phyloP scores from a whole-genome alignment of 495 filamentous ascomycete genomes.

The Halenospora varia region DNA sequence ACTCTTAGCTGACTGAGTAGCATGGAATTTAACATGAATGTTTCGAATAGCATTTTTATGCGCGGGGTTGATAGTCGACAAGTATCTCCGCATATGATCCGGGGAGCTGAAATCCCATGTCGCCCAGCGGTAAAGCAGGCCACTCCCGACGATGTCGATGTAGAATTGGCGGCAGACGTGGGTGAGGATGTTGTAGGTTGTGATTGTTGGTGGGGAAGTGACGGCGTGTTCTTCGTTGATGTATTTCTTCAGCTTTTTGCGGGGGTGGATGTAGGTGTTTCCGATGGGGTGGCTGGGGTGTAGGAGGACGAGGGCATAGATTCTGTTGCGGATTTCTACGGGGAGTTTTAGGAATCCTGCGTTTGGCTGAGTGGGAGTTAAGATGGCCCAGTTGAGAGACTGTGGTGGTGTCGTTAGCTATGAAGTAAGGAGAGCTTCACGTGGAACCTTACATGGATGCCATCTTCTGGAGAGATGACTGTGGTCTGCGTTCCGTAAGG shows the following conservation, averaged over 20 bases:
- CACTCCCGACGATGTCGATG: slow-evolving; percentile 13
- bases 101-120: slow-evolving; percentile 7
- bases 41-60: background rate
- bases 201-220: background rate
- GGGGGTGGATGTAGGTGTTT: background rate
- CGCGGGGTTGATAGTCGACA: background rate
- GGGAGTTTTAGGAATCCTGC: slow-evolving; percentile 8
- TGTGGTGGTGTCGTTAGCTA: background rate
- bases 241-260: slow-evolving; percentile 4
- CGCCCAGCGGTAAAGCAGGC: slow-evolving; percentile 2
- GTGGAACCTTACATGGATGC: slow-evolving; percentile 9
- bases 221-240: background rate
- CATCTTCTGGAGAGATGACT: slow-evolving; percentile 7
- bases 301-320: slow-evolving; percentile 3
- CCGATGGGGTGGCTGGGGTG: background rate
- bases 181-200: background rate
- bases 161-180: slow-evolving; percentile 14
- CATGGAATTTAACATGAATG: background rate
- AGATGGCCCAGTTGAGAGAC: slow-evolving; percentile 10
- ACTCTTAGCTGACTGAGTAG: background rate
- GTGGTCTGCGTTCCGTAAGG: background rate
- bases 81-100: slow-evolving; percentile 14
- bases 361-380: background rate
- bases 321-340: slow-evolving; percentile 1
- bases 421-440: background rate